These are phyloP conservation scores for Vitellaria paradoxa DNA, from an alignment of 179 eudicot species.

Conservation along the genomic window DNA sequence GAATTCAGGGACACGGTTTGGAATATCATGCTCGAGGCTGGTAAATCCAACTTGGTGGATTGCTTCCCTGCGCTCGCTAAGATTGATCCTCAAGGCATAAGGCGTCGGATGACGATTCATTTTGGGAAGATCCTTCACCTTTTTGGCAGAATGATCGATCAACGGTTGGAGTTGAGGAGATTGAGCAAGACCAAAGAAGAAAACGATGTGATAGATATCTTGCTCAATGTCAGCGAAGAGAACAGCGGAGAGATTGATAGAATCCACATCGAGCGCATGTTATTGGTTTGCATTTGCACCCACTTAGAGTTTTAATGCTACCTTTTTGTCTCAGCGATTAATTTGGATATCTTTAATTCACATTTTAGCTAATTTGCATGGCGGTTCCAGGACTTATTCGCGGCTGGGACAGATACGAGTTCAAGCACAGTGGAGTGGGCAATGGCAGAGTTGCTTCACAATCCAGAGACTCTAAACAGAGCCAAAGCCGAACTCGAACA, in stretches of 20 bases:
- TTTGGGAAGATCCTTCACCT: slow-evolving; percentile 4
- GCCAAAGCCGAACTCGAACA: slow-evolving; percentile 19
- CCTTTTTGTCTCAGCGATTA: no score
- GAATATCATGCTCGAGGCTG: slow-evolving; percentile 1
- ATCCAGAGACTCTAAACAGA: not conserved
- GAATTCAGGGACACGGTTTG: slow-evolving; percentile 11
- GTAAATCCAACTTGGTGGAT: not conserved
- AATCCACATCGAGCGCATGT: slow-evolving; percentile 10
- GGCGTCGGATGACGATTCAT: not conserved
- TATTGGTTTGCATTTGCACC: not conserved
- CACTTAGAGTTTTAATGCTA: no score
- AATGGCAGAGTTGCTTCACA: slow-evolving; percentile 20
- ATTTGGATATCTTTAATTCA: no score
- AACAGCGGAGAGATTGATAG: slow-evolving; percentile 11
- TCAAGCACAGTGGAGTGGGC: slow-evolving; percentile 25
- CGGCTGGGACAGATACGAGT: slow-evolving; percentile 22
- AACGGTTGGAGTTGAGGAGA: slow-evolving; percentile 8
- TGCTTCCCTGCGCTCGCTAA: not conserved
- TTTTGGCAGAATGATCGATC: slow-evolving; percentile 1
- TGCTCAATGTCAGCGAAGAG: slow-evolving; percentile 11
- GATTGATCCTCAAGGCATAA: slow-evolving; percentile 11
- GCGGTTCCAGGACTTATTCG: no score
- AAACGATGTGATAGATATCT: slow-evolving; percentile 8
- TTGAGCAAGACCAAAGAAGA: not conserved
- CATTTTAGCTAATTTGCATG: no score